A percentile compares a stretch with the other conserved stretches of the same genome.
Conservation (phyloP, 768 basidiomycete species). For the Tylopilus sp. region DNA sequence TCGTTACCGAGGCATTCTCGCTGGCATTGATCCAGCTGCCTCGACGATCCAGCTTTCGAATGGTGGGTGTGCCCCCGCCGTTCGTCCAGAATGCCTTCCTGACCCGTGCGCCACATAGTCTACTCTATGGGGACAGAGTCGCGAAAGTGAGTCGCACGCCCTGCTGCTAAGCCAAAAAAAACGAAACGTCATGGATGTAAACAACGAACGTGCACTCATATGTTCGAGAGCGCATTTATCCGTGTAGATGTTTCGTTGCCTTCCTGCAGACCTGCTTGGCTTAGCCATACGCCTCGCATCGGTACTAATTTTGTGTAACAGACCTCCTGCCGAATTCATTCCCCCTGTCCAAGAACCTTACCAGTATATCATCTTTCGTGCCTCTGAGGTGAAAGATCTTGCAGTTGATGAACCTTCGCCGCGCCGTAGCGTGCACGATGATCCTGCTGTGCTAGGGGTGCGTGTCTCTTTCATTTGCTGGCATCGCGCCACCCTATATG, state of each 20-base stretch:
- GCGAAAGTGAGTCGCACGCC: slow-evolving; percentile 54
- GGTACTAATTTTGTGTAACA: slow-evolving; percentile 34
- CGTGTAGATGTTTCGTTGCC: slow-evolving; percentile 66
- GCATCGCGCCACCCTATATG: slow-evolving; percentile 14
- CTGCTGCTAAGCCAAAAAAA: slow-evolving; percentile 3
- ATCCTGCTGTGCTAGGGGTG: slow-evolving; percentile 81
- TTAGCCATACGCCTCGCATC: not conserved
- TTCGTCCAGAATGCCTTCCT: not conserved
- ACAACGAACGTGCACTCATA: slow-evolving; percentile 34
- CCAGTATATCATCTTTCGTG: slow-evolving; percentile 88
- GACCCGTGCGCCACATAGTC: slow-evolving; percentile 36
- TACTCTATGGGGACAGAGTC: slow-evolving; percentile 88
- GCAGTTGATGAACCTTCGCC: slow-evolving; percentile 68
- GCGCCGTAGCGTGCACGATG: slow-evolving; percentile 69
- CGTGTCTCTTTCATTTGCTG: slow-evolving; percentile 29
- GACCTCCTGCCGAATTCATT: slow-evolving; percentile 74
- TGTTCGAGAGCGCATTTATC: slow-evolving; percentile 42
- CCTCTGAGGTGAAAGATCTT: slow-evolving; percentile 87
- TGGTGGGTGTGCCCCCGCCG: slow-evolving; percentile 43
- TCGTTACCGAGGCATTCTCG: slow-evolving; percentile 83
- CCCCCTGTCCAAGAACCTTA: slow-evolving; percentile 83
- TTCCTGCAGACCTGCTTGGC: slow-evolving; percentile 48
- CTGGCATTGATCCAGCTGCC: slow-evolving; percentile 80
- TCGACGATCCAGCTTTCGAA: slow-evolving; percentile 88
- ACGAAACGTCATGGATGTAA: slow-evolving; percentile 43